Conservation (phyloP, 2,329 filamentous ascomycete genomes). For the Alternaria arbusti region DNA sequence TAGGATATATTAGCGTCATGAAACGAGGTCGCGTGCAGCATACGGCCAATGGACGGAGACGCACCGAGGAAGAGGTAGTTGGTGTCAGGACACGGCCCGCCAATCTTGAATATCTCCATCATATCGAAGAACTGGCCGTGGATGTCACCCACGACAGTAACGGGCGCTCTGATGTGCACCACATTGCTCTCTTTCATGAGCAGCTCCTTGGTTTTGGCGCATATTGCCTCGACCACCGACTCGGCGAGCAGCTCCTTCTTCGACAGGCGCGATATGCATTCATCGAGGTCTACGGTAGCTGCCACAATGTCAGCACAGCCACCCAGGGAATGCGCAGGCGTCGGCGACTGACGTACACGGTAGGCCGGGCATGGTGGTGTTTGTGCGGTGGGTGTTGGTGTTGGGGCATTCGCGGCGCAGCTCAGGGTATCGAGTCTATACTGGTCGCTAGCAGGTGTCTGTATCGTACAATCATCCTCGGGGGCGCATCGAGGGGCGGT, state of each 20-base stretch:
- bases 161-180: slow-evolving; percentile 91
- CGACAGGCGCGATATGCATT: slow-evolving; percentile 96
- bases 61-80: slow-evolving; percentile 96
- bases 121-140: slow-evolving; percentile 99
- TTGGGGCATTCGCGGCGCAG: slow-evolving; percentile 36
- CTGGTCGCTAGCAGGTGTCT: slow-evolving; percentile 46
- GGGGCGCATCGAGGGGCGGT: slow-evolving; percentile 37
- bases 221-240: slow-evolving; percentile 98
- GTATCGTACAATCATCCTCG: slow-evolving; percentile 51
- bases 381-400: slow-evolving; percentile 20
- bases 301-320: slow-evolving; percentile 27
- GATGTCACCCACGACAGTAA: slow-evolving; percentile 97
- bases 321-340: not conserved
- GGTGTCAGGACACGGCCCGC: slow-evolving; percentile 94
- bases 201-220: slow-evolving; percentile 97
- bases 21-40: slow-evolving; percentile 26
- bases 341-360: slow-evolving; percentile 51
- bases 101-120: slow-evolving; percentile 99
- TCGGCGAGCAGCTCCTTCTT: slow-evolving; percentile 97
- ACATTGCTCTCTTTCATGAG: slow-evolving; percentile 99
- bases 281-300: slow-evolving; percentile 97
- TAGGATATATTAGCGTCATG: slow-evolving; percentile 46
- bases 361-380: slow-evolving; percentile 57
- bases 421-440: slow-evolving; percentile 46
- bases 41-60: slow-evolving; percentile 21